These are phyloP conservation scores for Penicillium decumbens DNA, from an alignment of 2,329 filamentous ascomycete genomes.

Conservation along the genomic window DNA sequence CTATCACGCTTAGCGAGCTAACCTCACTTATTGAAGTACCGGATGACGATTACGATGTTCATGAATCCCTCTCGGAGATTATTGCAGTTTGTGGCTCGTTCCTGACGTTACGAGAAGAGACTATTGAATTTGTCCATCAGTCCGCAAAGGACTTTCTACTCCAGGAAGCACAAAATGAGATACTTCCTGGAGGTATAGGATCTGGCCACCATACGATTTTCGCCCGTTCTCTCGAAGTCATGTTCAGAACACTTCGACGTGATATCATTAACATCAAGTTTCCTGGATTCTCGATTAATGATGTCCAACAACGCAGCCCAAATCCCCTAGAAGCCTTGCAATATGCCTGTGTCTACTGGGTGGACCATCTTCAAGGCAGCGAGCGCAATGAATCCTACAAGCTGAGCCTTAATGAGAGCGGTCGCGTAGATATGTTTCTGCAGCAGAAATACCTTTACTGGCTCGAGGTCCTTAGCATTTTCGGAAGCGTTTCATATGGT, in stretches of 20 bases:
- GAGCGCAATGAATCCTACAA: not conserved
- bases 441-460: conserved; percentile 25
- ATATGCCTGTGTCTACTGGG: conserved; percentile 38
- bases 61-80: conserved; percentile 5
- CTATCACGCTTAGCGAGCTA: not conserved
- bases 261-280: conserved; percentile 34
- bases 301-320: conserved; percentile 8
- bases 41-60: not conserved
- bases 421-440: conserved; percentile 17
- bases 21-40: not conserved
- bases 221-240: conserved; percentile 30
- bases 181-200: conserved; percentile 28
- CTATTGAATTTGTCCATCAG: conserved; percentile 24
- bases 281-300: conserved; percentile 18
- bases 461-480: conserved; percentile 29
- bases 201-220: conserved; percentile 23
- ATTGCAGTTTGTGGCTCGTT: conserved; percentile 24
- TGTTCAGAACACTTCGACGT: conserved; percentile 29
- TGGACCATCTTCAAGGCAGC: conserved; percentile 28
- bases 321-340: conserved; percentile 27
- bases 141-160: conserved; percentile 25
- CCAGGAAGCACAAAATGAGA: not conserved
- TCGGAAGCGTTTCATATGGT: conserved; percentile 16
- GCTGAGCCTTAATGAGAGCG: conserved; percentile 9
- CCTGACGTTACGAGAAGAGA: conserved; percentile 13